phyloP scores from a whole-genome alignment of 306 rosid genomes.

The Pyrus pyrifolia region DNA sequence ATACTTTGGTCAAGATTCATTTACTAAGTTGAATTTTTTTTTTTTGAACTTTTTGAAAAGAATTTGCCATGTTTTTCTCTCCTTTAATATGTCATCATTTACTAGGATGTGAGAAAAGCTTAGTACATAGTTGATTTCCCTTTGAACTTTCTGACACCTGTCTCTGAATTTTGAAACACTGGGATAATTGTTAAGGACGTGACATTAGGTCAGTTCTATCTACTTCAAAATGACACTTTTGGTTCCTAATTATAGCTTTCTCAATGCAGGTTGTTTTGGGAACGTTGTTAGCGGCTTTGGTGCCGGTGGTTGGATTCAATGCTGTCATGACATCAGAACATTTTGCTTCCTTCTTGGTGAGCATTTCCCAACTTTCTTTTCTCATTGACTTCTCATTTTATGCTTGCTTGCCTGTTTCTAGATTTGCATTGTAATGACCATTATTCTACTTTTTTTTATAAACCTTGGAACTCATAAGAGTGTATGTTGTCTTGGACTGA shows the following conservation, averaged over 20 bases:
- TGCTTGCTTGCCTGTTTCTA: neutral
- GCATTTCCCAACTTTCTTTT: slow-evolving; percentile 13
- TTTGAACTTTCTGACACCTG: too few relatives aligned
- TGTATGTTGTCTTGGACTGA: neutral
- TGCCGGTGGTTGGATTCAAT: slow-evolving; percentile 97
- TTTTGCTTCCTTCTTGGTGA: slow-evolving; percentile 94
- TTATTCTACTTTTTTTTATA: neutral
- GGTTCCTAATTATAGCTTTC: slow-evolving; percentile 19
- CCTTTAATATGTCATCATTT: too few relatives aligned
- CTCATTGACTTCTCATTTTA: neutral
- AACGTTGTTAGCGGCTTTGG: slow-evolving; percentile 84
- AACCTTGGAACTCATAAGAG: too few relatives aligned
- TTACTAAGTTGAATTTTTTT: too few relatives aligned
- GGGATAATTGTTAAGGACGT: neutral
- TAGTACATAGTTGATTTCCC: too few relatives aligned
- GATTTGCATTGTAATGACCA: neutral
- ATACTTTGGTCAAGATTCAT: too few relatives aligned
- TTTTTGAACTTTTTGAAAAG: too few relatives aligned
- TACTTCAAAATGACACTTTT: neutral
- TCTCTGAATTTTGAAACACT: too few relatives aligned
- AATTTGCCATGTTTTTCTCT: too few relatives aligned
- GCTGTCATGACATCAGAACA: slow-evolving; percentile 99
- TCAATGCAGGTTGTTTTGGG: slow-evolving; percentile 76
- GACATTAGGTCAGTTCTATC: neutral
- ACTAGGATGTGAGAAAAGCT: too few relatives aligned